A percentile compares a stretch with the other conserved stretches of the same genome.
phyloP scores from a whole-genome alignment of 768 basidiomycete species.

The Dictyophora rubrovolvata region DNA sequence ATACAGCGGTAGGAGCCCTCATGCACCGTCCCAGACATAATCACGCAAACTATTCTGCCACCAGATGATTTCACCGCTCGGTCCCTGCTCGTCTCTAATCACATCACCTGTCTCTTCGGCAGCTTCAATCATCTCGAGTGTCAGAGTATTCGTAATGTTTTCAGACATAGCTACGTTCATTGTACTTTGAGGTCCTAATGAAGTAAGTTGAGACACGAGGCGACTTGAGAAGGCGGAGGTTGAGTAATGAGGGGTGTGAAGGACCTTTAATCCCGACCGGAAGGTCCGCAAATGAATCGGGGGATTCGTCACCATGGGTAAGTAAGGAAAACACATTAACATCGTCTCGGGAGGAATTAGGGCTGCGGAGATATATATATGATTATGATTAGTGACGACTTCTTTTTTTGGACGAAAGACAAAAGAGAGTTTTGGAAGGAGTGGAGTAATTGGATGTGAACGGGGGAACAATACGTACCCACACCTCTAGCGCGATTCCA shows the following conservation, averaged over 20 bases:
- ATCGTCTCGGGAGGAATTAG: constrained; percentile 85
- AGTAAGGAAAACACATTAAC: constrained; percentile 58
- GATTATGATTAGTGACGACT: not conserved
- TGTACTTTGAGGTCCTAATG: constrained; percentile 32
- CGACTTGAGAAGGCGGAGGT: constrained; percentile 59
- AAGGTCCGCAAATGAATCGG: constrained; percentile 61
- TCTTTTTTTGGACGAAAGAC: constrained; percentile 3
- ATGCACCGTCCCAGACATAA: constrained; percentile 64
- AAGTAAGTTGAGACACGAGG: constrained; percentile 42
- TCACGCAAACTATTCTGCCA: constrained; percentile 54
- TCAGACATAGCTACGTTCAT: constrained; percentile 67
- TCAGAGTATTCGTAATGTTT: constrained; percentile 59
- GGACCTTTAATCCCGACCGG: constrained; percentile 61
- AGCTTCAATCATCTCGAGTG: constrained; percentile 65
- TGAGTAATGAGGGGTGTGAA: constrained; percentile 76
- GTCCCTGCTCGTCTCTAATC: constrained; percentile 57
- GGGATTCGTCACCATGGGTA: constrained; percentile 56
- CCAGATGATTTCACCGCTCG: constrained; percentile 56
- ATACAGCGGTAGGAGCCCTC: not conserved
- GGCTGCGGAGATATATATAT: constrained; percentile 34
- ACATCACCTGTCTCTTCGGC: constrained; percentile 64
- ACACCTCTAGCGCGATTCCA: constrained; percentile 94
- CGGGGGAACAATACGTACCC: constrained; percentile 40
- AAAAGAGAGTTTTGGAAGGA: not conserved
- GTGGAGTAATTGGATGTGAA: not conserved